Evolutionary conservation across 2,329 filamentous ascomycete species (phyloP).

Genomic region (Fusarium graminum): DNA sequence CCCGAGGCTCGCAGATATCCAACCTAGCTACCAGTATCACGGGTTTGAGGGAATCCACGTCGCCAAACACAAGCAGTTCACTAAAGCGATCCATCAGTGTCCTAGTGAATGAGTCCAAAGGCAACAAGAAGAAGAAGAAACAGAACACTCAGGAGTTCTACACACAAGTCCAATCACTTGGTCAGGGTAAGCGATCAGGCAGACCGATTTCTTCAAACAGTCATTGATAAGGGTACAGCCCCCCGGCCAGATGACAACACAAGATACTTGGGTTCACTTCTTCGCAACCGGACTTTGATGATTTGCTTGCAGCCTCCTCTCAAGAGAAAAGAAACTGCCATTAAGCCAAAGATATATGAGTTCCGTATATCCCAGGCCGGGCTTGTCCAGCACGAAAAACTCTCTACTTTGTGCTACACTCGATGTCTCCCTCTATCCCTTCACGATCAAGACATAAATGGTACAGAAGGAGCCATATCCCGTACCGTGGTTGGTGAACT

Average conservation of each 20-base stretch:
- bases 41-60: not conserved
- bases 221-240: slow-evolving; percentile 23
- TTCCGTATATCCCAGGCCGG: slow-evolving; percentile 42
- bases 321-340: slow-evolving; percentile 6
- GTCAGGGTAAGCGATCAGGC: slow-evolving; percentile 25
- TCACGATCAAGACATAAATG: slow-evolving; percentile 13
- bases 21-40: not conserved
- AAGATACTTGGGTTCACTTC: slow-evolving; percentile 36
- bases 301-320: slow-evolving; percentile 22
- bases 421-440: slow-evolving; percentile 31
- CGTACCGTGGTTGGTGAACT: slow-evolving; percentile 43
- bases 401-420: slow-evolving; percentile 28
- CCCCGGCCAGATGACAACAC: slow-evolving; percentile 32
- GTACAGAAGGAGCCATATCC: slow-evolving; percentile 16
- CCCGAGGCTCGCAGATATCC: slow-evolving; percentile 3
- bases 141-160: slow-evolving; percentile 11
- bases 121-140: slow-evolving; percentile 10
- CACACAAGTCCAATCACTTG: slow-evolving; percentile 32
- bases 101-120: slow-evolving; percentile 1
- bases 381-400: slow-evolving; percentile 34
- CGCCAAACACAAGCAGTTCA: not conserved
- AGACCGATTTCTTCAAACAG: not conserved
- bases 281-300: slow-evolving; percentile 31
- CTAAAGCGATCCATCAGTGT: slow-evolving; percentile 24
- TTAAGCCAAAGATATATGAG: slow-evolving; percentile 17